Evolutionary conservation across 441 rosid genomes (phyloP).

Genomic region (Syzygium syzygioides): DNA sequence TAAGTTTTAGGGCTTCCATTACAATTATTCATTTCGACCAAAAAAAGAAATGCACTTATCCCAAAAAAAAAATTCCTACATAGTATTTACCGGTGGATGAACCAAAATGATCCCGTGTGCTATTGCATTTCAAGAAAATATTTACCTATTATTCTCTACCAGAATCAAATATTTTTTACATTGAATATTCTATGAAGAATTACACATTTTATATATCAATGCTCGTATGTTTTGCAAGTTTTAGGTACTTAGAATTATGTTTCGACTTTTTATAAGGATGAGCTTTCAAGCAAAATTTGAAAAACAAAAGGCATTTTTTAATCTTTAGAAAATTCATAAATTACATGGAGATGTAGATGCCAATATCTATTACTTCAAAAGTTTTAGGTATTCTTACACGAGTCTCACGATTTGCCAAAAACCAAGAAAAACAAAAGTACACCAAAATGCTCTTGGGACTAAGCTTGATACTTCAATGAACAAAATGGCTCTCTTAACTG

Average conservation of each 20-base stretch:
- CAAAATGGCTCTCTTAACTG: neutral
- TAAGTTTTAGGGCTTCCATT: too few relatives aligned
- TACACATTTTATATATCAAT: neutral
- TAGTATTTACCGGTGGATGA: neutral
- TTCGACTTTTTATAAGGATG: neutral
- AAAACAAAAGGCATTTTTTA: neutral
- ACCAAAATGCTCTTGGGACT: neutral
- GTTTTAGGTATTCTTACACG: neutral
- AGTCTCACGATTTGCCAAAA: neutral
- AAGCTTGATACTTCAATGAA: neutral
- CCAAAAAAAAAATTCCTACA: neutral
- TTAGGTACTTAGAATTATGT: neutral
- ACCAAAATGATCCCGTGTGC: neutral
- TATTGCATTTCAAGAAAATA: neutral
- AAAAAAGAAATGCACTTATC: too few relatives aligned
- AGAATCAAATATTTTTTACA: neutral
- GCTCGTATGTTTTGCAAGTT: neutral
- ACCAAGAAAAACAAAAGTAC: neutral
- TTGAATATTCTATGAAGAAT: neutral
- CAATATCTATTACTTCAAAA: neutral
- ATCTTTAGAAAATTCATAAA: neutral
- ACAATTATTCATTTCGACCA: too few relatives aligned
- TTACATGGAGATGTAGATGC: neutral
- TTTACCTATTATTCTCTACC: neutral
- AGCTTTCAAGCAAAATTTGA: neutral